Percentiles rank a stretch among this genome's conserved stretches.
These are phyloP conservation scores for Mucor mucedo DNA, from an alignment of 371 early-diverging fungal species.

Conservation along the genomic window DNA sequence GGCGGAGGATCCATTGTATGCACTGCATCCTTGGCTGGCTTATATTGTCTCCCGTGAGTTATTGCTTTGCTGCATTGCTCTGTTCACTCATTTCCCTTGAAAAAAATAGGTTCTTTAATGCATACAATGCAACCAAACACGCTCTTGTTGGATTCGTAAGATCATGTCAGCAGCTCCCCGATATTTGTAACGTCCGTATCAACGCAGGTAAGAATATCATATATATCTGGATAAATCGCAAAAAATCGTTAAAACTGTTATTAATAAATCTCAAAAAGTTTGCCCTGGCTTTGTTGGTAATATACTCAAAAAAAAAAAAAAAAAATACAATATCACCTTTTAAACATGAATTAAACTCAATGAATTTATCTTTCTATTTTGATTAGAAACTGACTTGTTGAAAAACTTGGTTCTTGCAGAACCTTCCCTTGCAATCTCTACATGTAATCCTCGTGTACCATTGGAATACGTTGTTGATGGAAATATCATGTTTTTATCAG, in stretches of 20 bases:
- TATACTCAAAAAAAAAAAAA: neutral
- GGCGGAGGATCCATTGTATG: constrained; percentile 57
- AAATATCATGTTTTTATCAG: constrained; percentile 52
- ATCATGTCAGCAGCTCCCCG: constrained; percentile 75
- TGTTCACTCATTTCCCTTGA: neutral
- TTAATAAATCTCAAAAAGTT: neutral
- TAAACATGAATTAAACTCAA: neutral
- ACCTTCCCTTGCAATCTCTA: constrained; percentile 13
- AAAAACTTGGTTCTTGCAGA: neutral
- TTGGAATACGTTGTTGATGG: constrained; percentile 60
- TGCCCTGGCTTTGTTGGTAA: neutral
- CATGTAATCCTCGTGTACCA: constrained; percentile 34
- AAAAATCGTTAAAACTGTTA: neutral
- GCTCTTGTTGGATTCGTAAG: constrained; percentile 91
- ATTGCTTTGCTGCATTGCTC: too few relatives aligned
- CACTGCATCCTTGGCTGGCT: constrained; percentile 41
- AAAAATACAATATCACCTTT: neutral
- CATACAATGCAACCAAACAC: constrained; percentile 89
- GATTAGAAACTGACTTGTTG: constrained; percentile 4
- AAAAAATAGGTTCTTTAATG: neutral
- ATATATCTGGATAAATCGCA: neutral
- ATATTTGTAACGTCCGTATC: constrained; percentile 43
- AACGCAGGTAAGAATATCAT: constrained; percentile 40
- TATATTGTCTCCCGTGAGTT: constrained; percentile 21
- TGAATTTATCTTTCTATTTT: neutral